Conservation (phyloP, 768 basidiomycete genomes). For the Serendipita sp. region DNA sequence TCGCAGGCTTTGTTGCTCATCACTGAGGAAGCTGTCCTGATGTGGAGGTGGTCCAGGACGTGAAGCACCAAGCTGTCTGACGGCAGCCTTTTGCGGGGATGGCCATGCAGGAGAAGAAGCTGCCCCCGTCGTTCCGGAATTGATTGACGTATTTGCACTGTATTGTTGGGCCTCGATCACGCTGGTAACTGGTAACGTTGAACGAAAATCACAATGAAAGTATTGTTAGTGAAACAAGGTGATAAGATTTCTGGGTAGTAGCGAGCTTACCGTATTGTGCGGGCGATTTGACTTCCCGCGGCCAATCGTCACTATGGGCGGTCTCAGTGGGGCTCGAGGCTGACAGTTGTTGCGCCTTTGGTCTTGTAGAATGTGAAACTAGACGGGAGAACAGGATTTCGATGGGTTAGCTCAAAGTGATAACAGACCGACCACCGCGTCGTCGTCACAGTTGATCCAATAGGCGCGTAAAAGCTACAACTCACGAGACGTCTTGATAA, state of each 20-base stretch:
- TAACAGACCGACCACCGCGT: not conserved
- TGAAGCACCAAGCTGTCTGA: not conserved
- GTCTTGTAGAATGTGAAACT: not conserved
- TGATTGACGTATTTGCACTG: constrained; percentile 2
- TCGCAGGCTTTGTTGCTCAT: not conserved
- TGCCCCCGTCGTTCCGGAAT: not conserved
- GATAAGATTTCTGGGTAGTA: not conserved
- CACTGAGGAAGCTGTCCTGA: not conserved
- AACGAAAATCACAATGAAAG: not conserved
- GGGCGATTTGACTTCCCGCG: not conserved
- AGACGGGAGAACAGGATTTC: not conserved
- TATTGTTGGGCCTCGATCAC: constrained; percentile 1
- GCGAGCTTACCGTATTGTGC: not conserved
- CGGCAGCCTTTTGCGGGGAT: not conserved
- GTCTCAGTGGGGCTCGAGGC: not conserved
- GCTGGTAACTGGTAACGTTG: not conserved
- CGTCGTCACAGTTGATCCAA: not conserved
- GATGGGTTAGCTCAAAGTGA: not conserved
- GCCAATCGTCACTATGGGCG: not conserved
- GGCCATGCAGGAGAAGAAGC: not conserved
- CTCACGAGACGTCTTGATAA: not conserved
- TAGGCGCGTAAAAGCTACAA: not conserved
- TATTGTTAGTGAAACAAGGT: not conserved
- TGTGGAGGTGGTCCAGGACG: not conserved
- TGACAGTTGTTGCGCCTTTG: not conserved